Conservation (phyloP, 805 yeast species). For the Candida chilensis region DNA sequence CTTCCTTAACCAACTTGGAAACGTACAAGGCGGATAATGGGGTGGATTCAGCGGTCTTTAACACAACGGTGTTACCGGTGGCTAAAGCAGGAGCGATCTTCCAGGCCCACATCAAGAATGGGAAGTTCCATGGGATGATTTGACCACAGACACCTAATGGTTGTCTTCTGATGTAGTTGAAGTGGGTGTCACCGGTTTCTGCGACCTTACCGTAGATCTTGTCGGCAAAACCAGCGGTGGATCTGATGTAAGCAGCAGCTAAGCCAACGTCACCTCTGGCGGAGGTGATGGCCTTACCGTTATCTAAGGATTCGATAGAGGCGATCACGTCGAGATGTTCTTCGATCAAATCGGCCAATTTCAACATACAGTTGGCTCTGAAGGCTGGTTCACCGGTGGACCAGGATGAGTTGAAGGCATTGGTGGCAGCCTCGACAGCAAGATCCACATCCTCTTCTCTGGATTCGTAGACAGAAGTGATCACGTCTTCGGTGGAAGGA, state of each 20-base stretch:
- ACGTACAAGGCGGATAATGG: constrained; percentile 34
- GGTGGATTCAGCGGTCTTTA: constrained; percentile 36
- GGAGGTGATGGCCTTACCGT: constrained; percentile 29
- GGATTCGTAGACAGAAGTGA: constrained; percentile 32
- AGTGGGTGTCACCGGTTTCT: constrained; percentile 31
- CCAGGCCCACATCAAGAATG: constrained; percentile 35
- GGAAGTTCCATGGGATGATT: constrained; percentile 41
- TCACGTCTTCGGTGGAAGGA: constrained; percentile 36
- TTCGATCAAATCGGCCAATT: constrained; percentile 33
- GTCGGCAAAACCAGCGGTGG: constrained; percentile 37
- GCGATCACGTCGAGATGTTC: constrained; percentile 30
- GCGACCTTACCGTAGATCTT: constrained; percentile 26
- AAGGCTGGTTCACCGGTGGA: constrained; percentile 24
- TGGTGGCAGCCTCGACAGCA: constrained; percentile 32
- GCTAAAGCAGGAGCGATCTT: constrained; percentile 35
- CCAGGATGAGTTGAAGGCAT: constrained; percentile 29
- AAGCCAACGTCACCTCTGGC: constrained; percentile 32
- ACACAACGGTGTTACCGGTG: constrained; percentile 32
- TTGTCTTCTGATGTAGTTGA: constrained; percentile 31
- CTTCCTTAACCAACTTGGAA: constrained; percentile 27
- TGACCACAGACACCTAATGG: constrained; percentile 40
- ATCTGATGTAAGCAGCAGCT: constrained; percentile 28
- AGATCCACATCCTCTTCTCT: constrained; percentile 29
- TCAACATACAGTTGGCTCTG: constrained; percentile 20
- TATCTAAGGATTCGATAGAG: constrained; percentile 31